phyloP scores from a whole-genome alignment of 768 basidiomycete genomes.

The Porphyrellus cyaneotinctus region DNA sequence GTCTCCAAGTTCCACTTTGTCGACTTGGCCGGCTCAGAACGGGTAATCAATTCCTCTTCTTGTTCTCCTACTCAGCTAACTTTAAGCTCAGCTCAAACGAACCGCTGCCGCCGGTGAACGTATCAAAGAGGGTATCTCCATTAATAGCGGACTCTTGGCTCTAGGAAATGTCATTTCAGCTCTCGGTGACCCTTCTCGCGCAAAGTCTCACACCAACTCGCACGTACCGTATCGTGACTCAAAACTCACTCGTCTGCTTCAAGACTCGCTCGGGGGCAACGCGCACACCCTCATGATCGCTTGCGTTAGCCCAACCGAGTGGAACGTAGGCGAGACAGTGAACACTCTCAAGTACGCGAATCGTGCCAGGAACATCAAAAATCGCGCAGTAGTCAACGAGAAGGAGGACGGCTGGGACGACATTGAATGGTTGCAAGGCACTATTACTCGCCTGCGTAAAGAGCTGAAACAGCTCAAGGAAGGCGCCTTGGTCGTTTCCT shows the following conservation, averaged over 20 bases:
- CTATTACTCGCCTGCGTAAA: constrained; percentile 78
- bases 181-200: constrained; percentile 87
- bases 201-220: constrained; percentile 76
- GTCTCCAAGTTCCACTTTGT: constrained; percentile 98
- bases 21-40: constrained; percentile 94
- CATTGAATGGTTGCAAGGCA: constrained; percentile 90
- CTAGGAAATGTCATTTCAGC: constrained; percentile 99
- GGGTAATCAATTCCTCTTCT: constrained; percentile 44
- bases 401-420: constrained; percentile 99
- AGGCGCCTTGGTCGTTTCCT: constrained; percentile 38
- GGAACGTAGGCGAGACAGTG: constrained; percentile 90
- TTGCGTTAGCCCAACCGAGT: constrained; percentile 94
- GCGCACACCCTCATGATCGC: constrained; percentile 99
- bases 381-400: constrained; percentile 86
- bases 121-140: constrained; percentile 98
- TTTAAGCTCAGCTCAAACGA: constrained; percentile 70
- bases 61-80: constrained; percentile 14
- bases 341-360: constrained; percentile 97
- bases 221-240: constrained; percentile 98
- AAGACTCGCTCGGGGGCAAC: constrained; percentile 95
- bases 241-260: constrained; percentile 76
- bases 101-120: constrained; percentile 95
- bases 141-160: constrained; percentile 94
- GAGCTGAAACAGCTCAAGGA: constrained; percentile 82
- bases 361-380: constrained; percentile 96